phyloP scores from a whole-genome alignment of 371 early-diverging fungal species.

The Mucor racemosus region DNA sequence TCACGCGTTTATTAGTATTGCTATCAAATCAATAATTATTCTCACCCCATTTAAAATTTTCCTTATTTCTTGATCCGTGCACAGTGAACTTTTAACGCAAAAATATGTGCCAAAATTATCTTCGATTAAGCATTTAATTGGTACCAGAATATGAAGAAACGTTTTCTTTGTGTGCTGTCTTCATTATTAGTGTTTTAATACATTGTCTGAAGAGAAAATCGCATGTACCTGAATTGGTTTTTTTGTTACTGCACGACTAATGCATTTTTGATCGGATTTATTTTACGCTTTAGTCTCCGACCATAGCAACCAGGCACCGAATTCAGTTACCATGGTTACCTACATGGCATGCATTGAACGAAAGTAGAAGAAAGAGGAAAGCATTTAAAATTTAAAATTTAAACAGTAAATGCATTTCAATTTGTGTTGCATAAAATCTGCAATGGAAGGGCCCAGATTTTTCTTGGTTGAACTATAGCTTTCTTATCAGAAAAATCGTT shows the following conservation, averaged over 20 bases:
- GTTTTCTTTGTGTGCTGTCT: no score
- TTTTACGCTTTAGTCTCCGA: no score
- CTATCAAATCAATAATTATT: neutral
- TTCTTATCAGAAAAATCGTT: conserved; percentile 6
- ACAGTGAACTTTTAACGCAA: neutral
- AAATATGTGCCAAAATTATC: neutral
- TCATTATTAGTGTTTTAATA: no score
- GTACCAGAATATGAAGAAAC: neutral
- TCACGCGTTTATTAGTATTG: neutral
- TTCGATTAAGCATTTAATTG: neutral
- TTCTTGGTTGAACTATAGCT: neutral
- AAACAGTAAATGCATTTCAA: neutral
- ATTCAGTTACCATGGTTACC: no score
- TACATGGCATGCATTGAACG: no score
- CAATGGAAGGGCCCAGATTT: conserved; percentile 5
- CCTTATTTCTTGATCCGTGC: conserved; percentile 6
- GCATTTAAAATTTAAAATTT: no score
- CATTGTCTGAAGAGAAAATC: no score
- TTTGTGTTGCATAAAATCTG: neutral
- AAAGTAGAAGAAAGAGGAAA: no score
- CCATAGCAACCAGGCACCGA: no score
- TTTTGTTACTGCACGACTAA: no score
- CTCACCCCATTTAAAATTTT: conserved; percentile 4
- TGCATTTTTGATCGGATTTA: no score
- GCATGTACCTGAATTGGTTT: no score